Percentiles rank a stretch among this genome's conserved stretches.
phyloP scores from a whole-genome alignment of 2,329 filamentous ascomycete species.

The Chrysoporthe deuterocubensis region DNA sequence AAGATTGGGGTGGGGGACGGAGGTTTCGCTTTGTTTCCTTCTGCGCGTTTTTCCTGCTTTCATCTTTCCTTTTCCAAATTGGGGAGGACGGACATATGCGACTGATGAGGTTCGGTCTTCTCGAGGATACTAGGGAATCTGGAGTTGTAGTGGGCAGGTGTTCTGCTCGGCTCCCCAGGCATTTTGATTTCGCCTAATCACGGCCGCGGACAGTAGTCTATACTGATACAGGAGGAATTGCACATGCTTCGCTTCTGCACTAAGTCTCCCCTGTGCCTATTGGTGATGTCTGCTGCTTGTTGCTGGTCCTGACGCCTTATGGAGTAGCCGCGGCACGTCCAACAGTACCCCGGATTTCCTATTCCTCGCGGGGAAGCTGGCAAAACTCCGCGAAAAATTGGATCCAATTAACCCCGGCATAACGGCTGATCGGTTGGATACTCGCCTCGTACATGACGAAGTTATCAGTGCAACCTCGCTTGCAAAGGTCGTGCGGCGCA shows the following conservation, averaged over 20 bases:
- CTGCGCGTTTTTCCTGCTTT: background rate
- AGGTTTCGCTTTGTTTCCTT: background rate
- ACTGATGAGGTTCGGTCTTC: background rate
- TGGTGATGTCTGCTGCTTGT: background rate
- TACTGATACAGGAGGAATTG: constrained; percentile 1
- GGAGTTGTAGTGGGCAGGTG: constrained; percentile 3
- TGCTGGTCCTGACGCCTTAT: background rate
- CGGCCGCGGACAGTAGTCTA: constrained; percentile 1
- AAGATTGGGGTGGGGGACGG: background rate
- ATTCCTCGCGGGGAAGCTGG: background rate
- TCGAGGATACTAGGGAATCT: background rate
- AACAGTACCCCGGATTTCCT: background rate
- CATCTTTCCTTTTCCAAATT: background rate
- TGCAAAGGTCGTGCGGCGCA: background rate
- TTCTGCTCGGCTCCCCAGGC: background rate
- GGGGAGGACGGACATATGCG: background rate
- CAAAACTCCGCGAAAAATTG: background rate
- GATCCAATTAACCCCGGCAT: background rate
- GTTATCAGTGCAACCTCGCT: background rate
- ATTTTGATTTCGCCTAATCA: background rate
- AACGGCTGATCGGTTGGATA: background rate
- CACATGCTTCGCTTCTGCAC: background rate
- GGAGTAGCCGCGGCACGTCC: background rate
- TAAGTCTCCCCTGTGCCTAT: background rate
- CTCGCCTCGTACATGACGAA: background rate